Conservation (phyloP, 179 eudicot species). For the Corrigiola litoralis region DNA sequence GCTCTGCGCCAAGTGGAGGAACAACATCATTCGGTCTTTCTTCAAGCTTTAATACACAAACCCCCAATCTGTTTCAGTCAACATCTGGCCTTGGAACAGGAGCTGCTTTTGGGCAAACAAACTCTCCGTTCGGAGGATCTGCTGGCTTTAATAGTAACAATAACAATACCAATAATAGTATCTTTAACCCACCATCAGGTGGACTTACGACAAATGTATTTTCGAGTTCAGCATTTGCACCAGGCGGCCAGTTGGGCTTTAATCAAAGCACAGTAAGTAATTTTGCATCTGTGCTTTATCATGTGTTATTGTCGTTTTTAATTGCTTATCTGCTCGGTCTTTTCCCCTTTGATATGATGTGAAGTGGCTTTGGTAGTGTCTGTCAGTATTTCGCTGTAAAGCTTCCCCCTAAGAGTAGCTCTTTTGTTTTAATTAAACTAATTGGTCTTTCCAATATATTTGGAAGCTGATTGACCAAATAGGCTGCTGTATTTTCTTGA, state of each 20-base stretch:
- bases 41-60: constrained; percentile 61
- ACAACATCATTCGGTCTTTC: constrained; percentile 55
- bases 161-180: constrained; percentile 48
- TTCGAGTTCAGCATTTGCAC: constrained; percentile 45
- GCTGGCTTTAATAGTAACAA: constrained; percentile 36
- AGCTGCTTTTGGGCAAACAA: constrained; percentile 57
- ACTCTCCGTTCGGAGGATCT: constrained; percentile 52
- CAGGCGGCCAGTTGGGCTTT: constrained; percentile 46
- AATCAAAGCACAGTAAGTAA: constrained; percentile 68
- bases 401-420: not conserved
- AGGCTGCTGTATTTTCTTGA: too few species aligned
- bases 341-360: not conserved
- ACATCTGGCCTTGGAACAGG: constrained; percentile 60
- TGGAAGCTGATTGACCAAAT: not conserved
- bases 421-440: not conserved
- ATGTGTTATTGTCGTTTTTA: constrained; percentile 1
- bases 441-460: not conserved
- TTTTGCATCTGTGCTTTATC: not conserved
- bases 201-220: constrained; percentile 56
- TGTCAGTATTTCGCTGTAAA: not conserved
- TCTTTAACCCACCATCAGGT: too few species aligned
- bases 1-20: constrained; percentile 53
- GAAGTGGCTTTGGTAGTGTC: not conserved
- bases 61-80: constrained; percentile 73
- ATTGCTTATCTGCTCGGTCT: not conserved